These are phyloP conservation scores for Mycena sp. DNA, from an alignment of 1,284 basidiomycete genomes.

Conservation along the genomic window DNA sequence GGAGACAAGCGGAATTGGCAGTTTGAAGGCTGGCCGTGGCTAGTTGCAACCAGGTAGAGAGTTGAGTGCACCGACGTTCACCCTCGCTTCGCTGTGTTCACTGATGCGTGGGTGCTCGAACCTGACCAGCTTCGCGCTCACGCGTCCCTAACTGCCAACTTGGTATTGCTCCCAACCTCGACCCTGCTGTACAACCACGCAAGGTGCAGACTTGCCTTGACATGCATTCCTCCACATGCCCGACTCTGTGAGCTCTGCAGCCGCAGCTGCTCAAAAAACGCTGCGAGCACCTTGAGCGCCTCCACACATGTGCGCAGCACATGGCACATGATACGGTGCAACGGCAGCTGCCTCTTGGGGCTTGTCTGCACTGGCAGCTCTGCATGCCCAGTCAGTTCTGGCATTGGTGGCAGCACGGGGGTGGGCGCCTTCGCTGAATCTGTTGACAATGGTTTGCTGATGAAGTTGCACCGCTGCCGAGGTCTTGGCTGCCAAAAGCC, in stretches of 20 bases:
- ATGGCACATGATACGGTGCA: constrained; percentile 85
- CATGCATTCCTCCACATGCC: constrained; percentile 46
- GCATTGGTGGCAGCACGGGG: constrained; percentile 23
- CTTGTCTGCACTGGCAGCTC: constrained; percentile 54
- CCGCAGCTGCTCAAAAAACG: constrained; percentile 72
- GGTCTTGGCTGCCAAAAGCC: no score
- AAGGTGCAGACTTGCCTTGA: constrained; percentile 69
- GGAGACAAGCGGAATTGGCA: no score
- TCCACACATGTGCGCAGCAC: constrained; percentile 84
- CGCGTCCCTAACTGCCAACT: constrained; percentile 38
- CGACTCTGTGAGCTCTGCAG: constrained; percentile 40
- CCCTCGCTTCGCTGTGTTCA: no score
- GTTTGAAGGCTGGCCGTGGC: no score
- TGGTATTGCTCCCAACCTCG: constrained; percentile 29
- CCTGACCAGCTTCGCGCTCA: no score
- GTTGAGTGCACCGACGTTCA: no score
- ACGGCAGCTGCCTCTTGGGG: constrained; percentile 68
- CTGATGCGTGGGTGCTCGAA: no score
- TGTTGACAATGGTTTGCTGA: constrained; percentile 39
- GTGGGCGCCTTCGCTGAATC: background rate
- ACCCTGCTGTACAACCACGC: constrained; percentile 63
- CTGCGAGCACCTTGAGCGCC: constrained; percentile 77
- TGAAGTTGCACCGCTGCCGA: no score
- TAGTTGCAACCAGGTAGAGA: no score
- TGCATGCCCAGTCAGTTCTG: constrained; percentile 35